Conservation (phyloP, 2,329 filamentous ascomycete genomes). For the Fusarium nygamai region DNA sequence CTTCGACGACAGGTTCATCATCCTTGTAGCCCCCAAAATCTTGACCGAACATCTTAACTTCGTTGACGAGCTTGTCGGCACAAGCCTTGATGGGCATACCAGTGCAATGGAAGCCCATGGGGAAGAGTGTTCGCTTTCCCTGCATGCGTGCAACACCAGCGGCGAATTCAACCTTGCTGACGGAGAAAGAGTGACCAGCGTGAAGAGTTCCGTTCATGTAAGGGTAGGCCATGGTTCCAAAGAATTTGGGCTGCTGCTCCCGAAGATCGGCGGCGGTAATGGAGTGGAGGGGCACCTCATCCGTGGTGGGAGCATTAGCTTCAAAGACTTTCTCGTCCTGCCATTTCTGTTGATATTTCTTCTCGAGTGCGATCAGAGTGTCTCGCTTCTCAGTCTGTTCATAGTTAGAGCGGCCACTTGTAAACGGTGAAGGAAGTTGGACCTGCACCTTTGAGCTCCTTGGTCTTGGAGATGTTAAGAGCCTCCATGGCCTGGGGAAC, state of each 20-base stretch:
- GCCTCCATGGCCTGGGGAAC: conserved; percentile 61
- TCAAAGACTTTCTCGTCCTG: conserved; percentile 73
- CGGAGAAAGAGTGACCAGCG: conserved; percentile 91
- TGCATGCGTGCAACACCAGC: conserved; percentile 89
- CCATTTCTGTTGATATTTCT: conserved; percentile 85
- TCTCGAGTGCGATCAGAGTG: conserved; percentile 82
- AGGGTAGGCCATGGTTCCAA: conserved; percentile 66
- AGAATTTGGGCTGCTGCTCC: conserved; percentile 89
- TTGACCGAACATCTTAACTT: conserved; percentile 88
- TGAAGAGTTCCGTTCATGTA: conserved; percentile 92
- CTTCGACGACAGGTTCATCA: conserved; percentile 63
- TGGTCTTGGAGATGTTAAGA: conserved; percentile 66
- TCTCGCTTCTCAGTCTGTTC: conserved; percentile 86
- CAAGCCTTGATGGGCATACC: conserved; percentile 99
- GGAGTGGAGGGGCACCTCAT: conserved; percentile 79
- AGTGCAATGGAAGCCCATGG: conserved; percentile 90
- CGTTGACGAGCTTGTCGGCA: conserved; percentile 91
- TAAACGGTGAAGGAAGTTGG: background rate
- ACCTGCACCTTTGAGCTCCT: conserved; percentile 68
- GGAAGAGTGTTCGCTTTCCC: conserved; percentile 87
- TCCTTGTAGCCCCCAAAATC: conserved; percentile 83
- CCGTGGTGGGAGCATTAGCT: conserved; percentile 80
- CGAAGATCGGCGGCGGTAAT: conserved; percentile 80
- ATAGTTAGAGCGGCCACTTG: conserved; percentile 27
- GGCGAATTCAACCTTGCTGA: conserved; percentile 92